Evolutionary conservation across 805 yeast species (phyloP), one percentile per base, ranked within the genome.

Genomic region (Scheffersomyces coipomensis): DNA sequence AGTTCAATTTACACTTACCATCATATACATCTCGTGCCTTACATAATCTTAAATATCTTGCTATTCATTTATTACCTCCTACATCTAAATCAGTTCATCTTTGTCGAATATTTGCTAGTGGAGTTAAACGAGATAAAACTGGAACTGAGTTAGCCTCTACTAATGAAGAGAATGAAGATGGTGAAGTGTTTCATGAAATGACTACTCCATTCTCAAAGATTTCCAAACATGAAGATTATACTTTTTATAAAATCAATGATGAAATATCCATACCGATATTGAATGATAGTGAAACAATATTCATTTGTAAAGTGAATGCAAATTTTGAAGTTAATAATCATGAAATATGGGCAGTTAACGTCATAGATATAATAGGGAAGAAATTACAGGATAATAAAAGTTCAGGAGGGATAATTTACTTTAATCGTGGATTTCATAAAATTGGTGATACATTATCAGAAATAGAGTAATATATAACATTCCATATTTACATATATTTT

Each of bases 341-440:
- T 62, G 96, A 90, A 56, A 79, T 91, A 3, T 88, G 97, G 93
- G 79, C 89, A 4, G 96, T 88, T 3, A 73, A 78, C 43, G 95
- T 91, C 4, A 63, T 69, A 26, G 84, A 84, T 29, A 76, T 85
- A 2, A 45, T 66, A 27, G 64, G 62, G 2, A 58, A 60, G 26
- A 40, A 44, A 9, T 25, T 39, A 9, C 40, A 44, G 19, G 41
- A 23, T 2, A 12, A 39, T 9, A 36, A 40, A 21, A 62, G 18
- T 3, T 64, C 76, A 2, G 90, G 90, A 12, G 91, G 91, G 0
- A 56, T 85, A 32, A 52, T 85, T 12, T 83, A 83, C 49, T 83
- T 75, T 56, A 74, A 83, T 50, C 69, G 88, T 47, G 63, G 64
- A 15, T 85, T 85, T 53, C 85, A 83, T 56, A 55, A 53, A 22